Base-by-base conservation (phyloP, 2,329 filamentous ascomycete species). In the Neonectria faginata region DNA sequence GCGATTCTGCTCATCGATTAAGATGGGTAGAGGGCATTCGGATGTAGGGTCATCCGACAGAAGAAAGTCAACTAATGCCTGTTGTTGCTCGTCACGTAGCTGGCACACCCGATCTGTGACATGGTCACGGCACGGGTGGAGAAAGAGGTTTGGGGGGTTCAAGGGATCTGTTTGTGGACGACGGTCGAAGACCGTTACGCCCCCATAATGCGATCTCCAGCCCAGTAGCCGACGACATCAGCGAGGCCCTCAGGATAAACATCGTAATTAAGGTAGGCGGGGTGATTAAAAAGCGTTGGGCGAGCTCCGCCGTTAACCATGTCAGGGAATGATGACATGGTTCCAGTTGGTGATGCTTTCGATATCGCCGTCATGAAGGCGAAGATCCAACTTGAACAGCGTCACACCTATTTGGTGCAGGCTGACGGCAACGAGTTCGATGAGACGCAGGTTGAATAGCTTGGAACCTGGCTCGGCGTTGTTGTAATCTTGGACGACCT, bases 231-330 rank as follows among this genome's bases (percentile, higher is more conserved):
- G 11, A 55, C 52, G 0, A n/a, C 14, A 20, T 55, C 52, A 10
- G 52, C 52, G 10, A 42, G n/a, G 3, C 52, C 52, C 29, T 55
- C 52, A 1, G 52, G 52, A 10, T 55, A 55, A 7, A 55, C 20
- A 20, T 55, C 52, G 31, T 20, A 11, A 20, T 55, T 12, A 16
- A 20, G 7, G 36, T 55, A 42, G 10, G 10, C 31, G 12, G n/a
- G 33, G 5, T 55, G 52, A 14, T 5, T 42, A 27, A 57, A 57
- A 10, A 57, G 36, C 16, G 36, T 52, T 3, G n/a, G 48, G 12
- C 48, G 48, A 14, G 48, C 7, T 11, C 27, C 16, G 22, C 18
- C 6, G 3, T 10, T 16, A 14, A 33, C 6, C 36, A 39, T 39
- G 16, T 14, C 16, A 14, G 5, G 7, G 7, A 8, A 18, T n/a